These are phyloP conservation scores for Emergomyces pasteurianus DNA, from an alignment of 2,329 filamentous ascomycete species.

Conservation along the genomic window DNA sequence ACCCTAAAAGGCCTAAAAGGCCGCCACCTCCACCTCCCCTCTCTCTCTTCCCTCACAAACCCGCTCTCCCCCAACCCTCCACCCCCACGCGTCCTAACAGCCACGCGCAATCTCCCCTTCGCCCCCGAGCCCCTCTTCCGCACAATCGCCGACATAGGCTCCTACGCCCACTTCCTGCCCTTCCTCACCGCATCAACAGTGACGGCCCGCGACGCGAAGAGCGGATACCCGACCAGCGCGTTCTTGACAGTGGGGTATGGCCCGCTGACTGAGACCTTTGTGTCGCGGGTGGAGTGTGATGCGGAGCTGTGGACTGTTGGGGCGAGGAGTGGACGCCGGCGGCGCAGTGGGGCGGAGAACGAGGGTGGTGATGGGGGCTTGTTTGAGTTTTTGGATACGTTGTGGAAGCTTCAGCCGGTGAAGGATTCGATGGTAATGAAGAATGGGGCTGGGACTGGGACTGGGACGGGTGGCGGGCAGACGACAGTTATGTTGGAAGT, in stretches of 20 bases:
- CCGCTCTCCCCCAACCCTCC: slow-evolving; percentile 14
- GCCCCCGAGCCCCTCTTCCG: slow-evolving; percentile 58
- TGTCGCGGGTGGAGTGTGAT: slow-evolving; percentile 65
- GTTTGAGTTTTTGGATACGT: slow-evolving; percentile 34
- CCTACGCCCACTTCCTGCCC: slow-evolving; percentile 79
- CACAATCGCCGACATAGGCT: slow-evolving; percentile 77
- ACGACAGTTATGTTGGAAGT: slow-evolving; percentile 69
- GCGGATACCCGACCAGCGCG: slow-evolving; percentile 53
- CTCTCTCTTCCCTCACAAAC: slow-evolving; percentile 8
- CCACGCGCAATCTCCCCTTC: slow-evolving; percentile 67
- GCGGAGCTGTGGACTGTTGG: slow-evolving; percentile 57
- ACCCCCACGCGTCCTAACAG: slow-evolving; percentile 55
- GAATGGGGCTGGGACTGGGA: slow-evolving; percentile 12
- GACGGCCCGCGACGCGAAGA: slow-evolving; percentile 53
- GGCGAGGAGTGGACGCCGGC: slow-evolving; percentile 42
- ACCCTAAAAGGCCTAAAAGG: slow-evolving; percentile 2
- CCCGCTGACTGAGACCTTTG: slow-evolving; percentile 71
- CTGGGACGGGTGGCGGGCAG: slow-evolving; percentile 25
- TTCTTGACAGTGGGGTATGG: slow-evolving; percentile 78
- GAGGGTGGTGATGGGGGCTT: slow-evolving; percentile 54
- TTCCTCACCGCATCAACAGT: slow-evolving; percentile 73
- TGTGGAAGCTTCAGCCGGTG: slow-evolving; percentile 32
- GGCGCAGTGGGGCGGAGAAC: slow-evolving; percentile 14
- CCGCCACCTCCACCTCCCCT: slow-evolving; percentile 9
- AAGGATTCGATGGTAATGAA: slow-evolving; percentile 9